Evolutionary conservation across 805 yeast genomes (phyloP).

Genomic region (Metschnikowia vanudenii): DNA sequence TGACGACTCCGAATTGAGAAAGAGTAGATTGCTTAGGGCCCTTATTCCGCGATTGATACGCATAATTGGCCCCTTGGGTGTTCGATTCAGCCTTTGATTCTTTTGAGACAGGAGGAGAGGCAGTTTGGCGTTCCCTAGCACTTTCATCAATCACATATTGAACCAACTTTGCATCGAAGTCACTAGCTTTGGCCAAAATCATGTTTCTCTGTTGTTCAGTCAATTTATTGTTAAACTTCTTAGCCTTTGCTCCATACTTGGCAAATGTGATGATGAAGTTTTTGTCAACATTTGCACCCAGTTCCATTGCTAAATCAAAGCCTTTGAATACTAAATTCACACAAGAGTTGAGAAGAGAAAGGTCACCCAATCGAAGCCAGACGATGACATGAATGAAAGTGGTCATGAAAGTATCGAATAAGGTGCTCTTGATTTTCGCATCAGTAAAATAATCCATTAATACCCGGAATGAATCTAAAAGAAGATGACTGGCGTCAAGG

Average conservation of each 20-base stretch:
- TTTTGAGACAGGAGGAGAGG: constrained; percentile 10
- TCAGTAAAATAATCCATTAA: constrained; percentile 22
- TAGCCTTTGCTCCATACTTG: constrained; percentile 63
- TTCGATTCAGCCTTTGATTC: constrained; percentile 20
- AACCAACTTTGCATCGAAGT: constrained; percentile 53
- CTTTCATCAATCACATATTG: constrained; percentile 39
- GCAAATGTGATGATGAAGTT: constrained; percentile 56
- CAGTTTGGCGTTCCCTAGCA: constrained; percentile 35
- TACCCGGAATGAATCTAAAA: constrained; percentile 66
- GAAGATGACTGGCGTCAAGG: constrained; percentile 56
- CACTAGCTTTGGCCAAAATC: constrained; percentile 59
- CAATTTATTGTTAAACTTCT: constrained; percentile 66
- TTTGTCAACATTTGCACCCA: constrained; percentile 50
- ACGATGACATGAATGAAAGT: constrained; percentile 67
- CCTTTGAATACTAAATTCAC: constrained; percentile 66
- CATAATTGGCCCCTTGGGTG: constrained; percentile 4
- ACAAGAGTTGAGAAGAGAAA: constrained; percentile 68
- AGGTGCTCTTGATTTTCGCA: constrained; percentile 11
- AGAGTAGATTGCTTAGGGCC: constrained; percentile 37
- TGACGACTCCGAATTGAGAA: constrained; percentile 34
- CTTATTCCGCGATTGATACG: constrained; percentile 23
- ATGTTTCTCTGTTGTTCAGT: constrained; percentile 64
- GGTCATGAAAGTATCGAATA: constrained; percentile 56
- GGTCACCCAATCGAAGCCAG: constrained; percentile 83
- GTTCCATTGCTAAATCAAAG: constrained; percentile 59